Conservation (phyloP, 148 eudicot species). For the Rhododendron kiyosumense region DNA sequence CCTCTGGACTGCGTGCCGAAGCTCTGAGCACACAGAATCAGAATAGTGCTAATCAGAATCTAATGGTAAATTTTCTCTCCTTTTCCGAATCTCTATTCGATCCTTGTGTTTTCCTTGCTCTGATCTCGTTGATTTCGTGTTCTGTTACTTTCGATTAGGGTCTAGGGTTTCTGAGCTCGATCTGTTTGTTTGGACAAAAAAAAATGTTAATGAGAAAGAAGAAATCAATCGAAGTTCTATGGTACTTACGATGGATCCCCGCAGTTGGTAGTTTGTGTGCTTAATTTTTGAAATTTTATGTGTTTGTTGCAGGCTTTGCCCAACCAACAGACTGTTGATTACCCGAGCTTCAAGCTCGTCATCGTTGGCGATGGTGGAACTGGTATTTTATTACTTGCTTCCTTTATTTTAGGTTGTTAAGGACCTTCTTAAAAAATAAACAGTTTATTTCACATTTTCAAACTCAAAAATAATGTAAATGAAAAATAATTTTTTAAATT, state of each 20-base stretch:
- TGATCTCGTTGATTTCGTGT: neutral
- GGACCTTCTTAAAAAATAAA: too few relatives aligned
- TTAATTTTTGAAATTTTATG: neutral
- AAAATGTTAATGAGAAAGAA: neutral
- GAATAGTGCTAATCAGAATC: neutral
- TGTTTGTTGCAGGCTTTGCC: slow-evolving; percentile 26
- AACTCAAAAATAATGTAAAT: too few relatives aligned
- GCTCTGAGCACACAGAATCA: neutral
- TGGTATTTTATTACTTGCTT: slow-evolving; percentile 9
- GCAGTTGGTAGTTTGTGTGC: neutral
- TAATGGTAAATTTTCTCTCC: neutral
- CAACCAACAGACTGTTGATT: slow-evolving; percentile 29
- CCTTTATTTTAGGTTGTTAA: neutral
- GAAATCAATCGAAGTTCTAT: neutral
- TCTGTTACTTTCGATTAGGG: neutral
- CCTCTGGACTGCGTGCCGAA: neutral
- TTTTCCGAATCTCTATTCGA: neutral
- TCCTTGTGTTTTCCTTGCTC: neutral
- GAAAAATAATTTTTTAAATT: too few relatives aligned
- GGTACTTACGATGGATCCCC: neutral
- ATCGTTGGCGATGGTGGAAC: slow-evolving; percentile 36
- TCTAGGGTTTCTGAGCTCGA: slow-evolving; percentile 1
- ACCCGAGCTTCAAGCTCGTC: slow-evolving; percentile 34
- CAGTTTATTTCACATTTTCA: too few relatives aligned
- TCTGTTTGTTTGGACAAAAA: neutral